Evolutionary conservation across 306 rosid genomes (phyloP), one percentile per base, ranked within the genome.

Genomic region (Ceratonia siliqua): DNA sequence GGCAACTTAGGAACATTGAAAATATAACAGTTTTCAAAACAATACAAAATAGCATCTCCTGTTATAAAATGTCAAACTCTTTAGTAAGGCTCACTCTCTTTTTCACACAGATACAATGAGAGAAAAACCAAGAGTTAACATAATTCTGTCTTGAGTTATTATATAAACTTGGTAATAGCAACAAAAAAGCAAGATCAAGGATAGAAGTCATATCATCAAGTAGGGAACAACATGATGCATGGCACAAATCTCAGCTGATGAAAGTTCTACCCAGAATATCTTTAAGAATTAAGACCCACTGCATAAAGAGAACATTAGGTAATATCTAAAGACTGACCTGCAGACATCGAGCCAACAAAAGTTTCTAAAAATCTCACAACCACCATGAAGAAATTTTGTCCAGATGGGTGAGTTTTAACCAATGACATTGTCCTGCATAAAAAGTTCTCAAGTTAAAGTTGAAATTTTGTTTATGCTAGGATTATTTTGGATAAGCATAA

Each of bases 321-420:
- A 54, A 56, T 17, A 57, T 35, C 12, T 20, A 53, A 74, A 52
- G 57, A 74, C 81, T 73, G 22, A 94, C 99, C 97, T 84, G 99
- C 90, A 72, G 99, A 94, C 93, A 94, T 20, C 27, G 99, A 94
- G 76, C 99, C 99, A 66, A 92, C 93, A 83, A 94, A 94, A 68
- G 99, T 94, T 89, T 94, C 99, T 72, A 94, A 87, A 90, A 94
- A 94, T 82, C 96, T 85, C 68, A 92, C 86, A 72, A 94, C 42
- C 88, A 92, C 86, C 90, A 92, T 86, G 71, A 94, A 83, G 61
- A 94, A 78, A 82, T 92, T 92, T 72, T 88, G 87, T 80, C 87
- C 93, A 62, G 95, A 79, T 52, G 85, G 85, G 35, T 87, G 79
- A 80, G 87, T 85, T 83, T 75, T 88, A 71, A 89, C 90, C 79